A percentile compares a stretch with the other conserved stretches of the same genome.
Evolutionary conservation across 352 stramenopile genomes (phyloP).

Genomic region (Pythium folliculosum): DNA sequence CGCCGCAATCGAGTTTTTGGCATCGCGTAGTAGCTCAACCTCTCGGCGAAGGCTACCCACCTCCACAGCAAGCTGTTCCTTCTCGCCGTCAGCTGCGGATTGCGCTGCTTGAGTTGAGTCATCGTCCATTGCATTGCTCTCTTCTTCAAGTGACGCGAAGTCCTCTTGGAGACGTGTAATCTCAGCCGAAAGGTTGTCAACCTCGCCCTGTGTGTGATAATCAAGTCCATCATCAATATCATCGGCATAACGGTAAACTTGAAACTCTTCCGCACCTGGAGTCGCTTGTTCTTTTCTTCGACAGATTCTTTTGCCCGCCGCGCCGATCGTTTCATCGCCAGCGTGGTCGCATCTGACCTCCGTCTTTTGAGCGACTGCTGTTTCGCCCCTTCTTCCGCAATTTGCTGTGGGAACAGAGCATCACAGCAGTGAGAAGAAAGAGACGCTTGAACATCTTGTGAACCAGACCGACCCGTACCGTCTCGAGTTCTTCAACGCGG

Average conservation of each 20-base stretch:
- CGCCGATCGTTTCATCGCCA: conserved; percentile 39
- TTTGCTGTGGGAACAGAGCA: conserved; percentile 35
- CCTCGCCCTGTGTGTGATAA: conserved; percentile 24
- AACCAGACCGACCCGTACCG: background rate
- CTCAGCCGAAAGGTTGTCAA: conserved; percentile 48
- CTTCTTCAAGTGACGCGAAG: conserved; percentile 40
- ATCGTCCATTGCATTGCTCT: conserved; percentile 34
- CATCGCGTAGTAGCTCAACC: conserved; percentile 57
- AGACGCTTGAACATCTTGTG: background rate
- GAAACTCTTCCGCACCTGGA: conserved; percentile 26
- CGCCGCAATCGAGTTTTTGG: conserved; percentile 29
- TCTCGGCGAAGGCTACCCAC: conserved; percentile 59
- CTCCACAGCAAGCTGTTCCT: conserved; percentile 49
- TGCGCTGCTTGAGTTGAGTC: conserved; percentile 7
- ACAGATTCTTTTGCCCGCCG: conserved; percentile 28
- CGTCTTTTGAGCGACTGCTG: conserved; percentile 35
- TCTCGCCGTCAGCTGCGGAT: conserved; percentile 10
- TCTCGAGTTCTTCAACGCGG: background rate
- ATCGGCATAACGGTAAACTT: no score
- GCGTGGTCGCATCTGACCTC: conserved; percentile 30
- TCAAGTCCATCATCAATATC: no score
- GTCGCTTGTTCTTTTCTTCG: conserved; percentile 31
- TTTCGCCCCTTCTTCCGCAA: conserved; percentile 30
- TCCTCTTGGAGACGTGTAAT: conserved; percentile 57
- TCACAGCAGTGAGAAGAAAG: background rate